Evolutionary conservation across 176 grass and related monocot species (phyloP), one percentile per base, ranked within the genome.

Genomic region (Otatea glauca): DNA sequence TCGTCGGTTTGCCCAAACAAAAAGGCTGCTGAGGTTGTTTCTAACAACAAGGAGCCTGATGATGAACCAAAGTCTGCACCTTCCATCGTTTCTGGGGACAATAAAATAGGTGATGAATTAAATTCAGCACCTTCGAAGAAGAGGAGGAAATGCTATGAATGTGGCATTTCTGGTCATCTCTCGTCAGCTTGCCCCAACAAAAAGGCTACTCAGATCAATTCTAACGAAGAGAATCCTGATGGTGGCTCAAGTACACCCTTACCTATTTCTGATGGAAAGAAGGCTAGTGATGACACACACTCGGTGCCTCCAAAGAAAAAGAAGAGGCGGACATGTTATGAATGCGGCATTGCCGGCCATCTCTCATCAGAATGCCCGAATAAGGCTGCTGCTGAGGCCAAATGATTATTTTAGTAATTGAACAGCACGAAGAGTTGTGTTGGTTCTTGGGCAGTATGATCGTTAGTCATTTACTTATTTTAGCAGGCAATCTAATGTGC

Each of bases 311-410:
- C 89, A 24, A 89, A 88, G 77, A 88, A 83, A 81, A 93, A 98
- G 89, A 98, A 95, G 74, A 91, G 91, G 49, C 43, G 93, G 76
- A 95, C 92, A 64, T 98, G 96, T 49, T 93, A 93, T 41, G 87
- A 85, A 64, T 98, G 96, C 0, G 93, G 93, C 35, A 88, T 90
- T 15, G 82, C 96, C 1, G 96, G 91, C 16, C 96, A 92, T 81
- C 89, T 98, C 58, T 92, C 96, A 0, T 92, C 95, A 18, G 88
- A 92, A n/a, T 97, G 95, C 70, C 92, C 92, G 23, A 90, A 89
- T 70, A 94, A 90, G 79, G 76, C 70, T 61, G 48, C 70, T 24
- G 72, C 51, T 85, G 23, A 61, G 17, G 29, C 37, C 41, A 86
- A 81, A 72, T 78, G 83, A 78, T 83, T 66, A 9, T 20, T 51